These are phyloP conservation scores for Paradendryphiella salina DNA, from an alignment of 2,329 filamentous ascomycete genomes.

Conservation along the genomic window DNA sequence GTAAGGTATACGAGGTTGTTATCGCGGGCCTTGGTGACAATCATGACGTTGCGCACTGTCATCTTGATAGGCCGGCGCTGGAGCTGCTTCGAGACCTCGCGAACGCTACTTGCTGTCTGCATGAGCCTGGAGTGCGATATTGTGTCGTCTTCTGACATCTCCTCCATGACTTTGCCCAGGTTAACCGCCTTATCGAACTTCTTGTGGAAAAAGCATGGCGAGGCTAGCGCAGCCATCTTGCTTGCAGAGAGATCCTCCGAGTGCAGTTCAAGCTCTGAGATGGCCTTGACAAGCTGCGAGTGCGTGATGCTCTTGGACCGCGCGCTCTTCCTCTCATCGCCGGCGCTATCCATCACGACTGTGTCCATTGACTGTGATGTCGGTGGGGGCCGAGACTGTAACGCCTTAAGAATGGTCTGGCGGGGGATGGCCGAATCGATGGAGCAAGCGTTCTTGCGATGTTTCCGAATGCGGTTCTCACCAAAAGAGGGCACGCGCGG, in stretches of 20 bases:
- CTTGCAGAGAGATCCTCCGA: slow-evolving; percentile 49
- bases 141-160: slow-evolving; percentile 84
- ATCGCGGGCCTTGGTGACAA: slow-evolving; percentile 96
- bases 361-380: slow-evolving; percentile 65
- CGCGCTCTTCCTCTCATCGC: slow-evolving; percentile 32
- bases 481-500: slow-evolving; percentile 43
- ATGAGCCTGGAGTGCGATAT: slow-evolving; percentile 93
- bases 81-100: slow-evolving; percentile 93
- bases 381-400: slow-evolving; percentile 65
- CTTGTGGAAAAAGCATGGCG: slow-evolving; percentile 97
- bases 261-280: slow-evolving; percentile 56
- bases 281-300: slow-evolving; percentile 65
- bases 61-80: slow-evolving; percentile 89
- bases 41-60: slow-evolving; percentile 93
- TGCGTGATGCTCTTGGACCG: slow-evolving; percentile 39
- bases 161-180: slow-evolving; percentile 90
- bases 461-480: slow-evolving; percentile 44
- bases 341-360: slow-evolving; percentile 56
- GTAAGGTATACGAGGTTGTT: slow-evolving; percentile 90
- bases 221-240: slow-evolving; percentile 72
- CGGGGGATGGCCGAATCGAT: slow-evolving; percentile 68
- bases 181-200: slow-evolving; percentile 96
- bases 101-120: slow-evolving; percentile 91
- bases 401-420: slow-evolving; percentile 80
- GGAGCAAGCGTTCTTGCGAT: slow-evolving; percentile 53